Percentiles rank a stretch among this genome's conserved stretches.
phyloP scores from a whole-genome alignment of 768 basidiomycete species.

The Candolleomyces eurysporus region DNA sequence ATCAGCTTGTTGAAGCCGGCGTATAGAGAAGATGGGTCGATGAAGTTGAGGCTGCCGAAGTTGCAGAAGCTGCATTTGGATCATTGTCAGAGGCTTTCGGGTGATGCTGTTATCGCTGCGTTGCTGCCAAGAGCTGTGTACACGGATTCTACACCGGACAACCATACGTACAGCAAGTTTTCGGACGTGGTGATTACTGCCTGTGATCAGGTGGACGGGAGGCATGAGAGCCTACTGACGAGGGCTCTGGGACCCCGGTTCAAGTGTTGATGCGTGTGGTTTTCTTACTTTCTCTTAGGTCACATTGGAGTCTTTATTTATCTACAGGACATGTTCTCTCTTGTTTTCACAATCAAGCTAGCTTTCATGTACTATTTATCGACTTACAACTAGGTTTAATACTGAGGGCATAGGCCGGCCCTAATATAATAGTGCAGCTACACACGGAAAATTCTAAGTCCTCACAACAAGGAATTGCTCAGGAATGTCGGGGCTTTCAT shows the following conservation, averaged over 20 bases:
- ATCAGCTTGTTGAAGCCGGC: conserved; percentile 55
- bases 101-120: conserved; percentile 53
- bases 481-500: conserved; percentile 66
- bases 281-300: background rate
- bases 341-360: too few relatives aligned
- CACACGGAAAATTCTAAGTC: conserved; percentile 27
- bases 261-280: background rate
- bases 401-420: background rate
- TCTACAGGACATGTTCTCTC: background rate
- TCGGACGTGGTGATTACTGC: conserved; percentile 35
- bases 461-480: conserved; percentile 71
- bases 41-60: conserved; percentile 51
- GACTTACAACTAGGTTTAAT: background rate
- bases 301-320: background rate
- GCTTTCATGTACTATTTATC: too few relatives aligned
- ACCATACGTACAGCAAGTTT: conserved; percentile 19
- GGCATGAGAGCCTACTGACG: conserved; percentile 14
- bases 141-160: conserved; percentile 26
- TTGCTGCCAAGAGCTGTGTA: conserved; percentile 46
- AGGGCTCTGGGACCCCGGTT: conserved; percentile 3
- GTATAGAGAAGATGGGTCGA: conserved; percentile 6
- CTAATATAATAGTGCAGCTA: too few relatives aligned
- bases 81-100: conserved; percentile 64
- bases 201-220: conserved; percentile 29
- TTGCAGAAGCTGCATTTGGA: conserved; percentile 51